These are phyloP conservation scores for Tylopilus sp. DNA, from an alignment of 768 basidiomycete species.

Conservation along the genomic window DNA sequence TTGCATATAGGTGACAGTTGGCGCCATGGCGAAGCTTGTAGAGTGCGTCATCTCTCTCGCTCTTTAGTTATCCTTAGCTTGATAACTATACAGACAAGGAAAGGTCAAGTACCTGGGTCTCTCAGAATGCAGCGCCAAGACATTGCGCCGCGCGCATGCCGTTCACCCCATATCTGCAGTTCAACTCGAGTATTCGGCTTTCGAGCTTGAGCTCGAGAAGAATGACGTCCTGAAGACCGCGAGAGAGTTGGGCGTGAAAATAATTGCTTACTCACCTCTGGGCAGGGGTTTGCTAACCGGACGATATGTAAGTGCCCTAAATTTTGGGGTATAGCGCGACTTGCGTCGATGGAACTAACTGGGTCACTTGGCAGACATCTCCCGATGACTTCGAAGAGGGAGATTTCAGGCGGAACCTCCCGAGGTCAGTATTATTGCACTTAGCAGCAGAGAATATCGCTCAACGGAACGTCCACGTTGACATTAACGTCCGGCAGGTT, in stretches of 20 bases:
- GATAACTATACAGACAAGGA: conserved; percentile 25
- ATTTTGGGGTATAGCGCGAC: neutral
- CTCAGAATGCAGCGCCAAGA: conserved; percentile 42
- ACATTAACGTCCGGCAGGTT: conserved; percentile 18
- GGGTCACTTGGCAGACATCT: conserved; percentile 23
- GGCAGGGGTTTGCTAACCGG: conserved; percentile 53
- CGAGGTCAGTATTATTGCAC: conserved; percentile 25
- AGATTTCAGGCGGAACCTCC: conserved; percentile 24
- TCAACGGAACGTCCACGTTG: no score
- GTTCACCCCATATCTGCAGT: conserved; percentile 49
- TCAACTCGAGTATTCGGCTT: conserved; percentile 51
- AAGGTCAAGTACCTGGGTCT: conserved; percentile 39
- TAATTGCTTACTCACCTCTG: conserved; percentile 52
- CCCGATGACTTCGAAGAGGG: conserved; percentile 29
- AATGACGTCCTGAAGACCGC: neutral
- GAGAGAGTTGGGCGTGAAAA: conserved; percentile 43
- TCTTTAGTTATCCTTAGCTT: neutral
- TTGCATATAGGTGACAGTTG: conserved; percentile 35
- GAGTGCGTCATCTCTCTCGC: conserved; percentile 33
- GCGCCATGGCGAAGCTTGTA: conserved; percentile 50
- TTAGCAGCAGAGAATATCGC: no score
- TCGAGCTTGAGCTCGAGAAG: conserved; percentile 41
- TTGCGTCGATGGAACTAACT: neutral
- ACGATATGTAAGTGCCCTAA: conserved; percentile 30
- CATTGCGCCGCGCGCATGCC: conserved; percentile 48